phyloP scores from a whole-genome alignment of 2,329 filamentous ascomycete species.

The Ambrosiella beaveri region DNA sequence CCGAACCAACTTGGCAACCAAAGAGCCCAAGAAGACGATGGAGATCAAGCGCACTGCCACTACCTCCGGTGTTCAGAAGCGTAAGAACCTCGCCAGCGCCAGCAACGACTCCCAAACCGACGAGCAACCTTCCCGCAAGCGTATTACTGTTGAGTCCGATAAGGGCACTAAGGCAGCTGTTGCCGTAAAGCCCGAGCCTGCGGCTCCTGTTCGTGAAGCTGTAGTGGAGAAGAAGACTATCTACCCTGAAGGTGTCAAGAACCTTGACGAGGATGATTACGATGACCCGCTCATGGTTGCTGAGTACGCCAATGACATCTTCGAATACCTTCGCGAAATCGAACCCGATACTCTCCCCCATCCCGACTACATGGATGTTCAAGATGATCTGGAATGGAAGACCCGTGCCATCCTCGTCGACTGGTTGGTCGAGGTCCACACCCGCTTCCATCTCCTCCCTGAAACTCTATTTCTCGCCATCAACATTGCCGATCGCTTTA shows the following conservation, averaged over 20 bases:
- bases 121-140: slow-evolving; percentile 43
- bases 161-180: slow-evolving; percentile 21
- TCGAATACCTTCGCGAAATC: slow-evolving; percentile 81
- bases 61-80: slow-evolving; percentile 58
- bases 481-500: slow-evolving; percentile 96
- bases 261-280: slow-evolving; percentile 72
- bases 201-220: slow-evolving; percentile 14
- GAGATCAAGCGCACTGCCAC: slow-evolving; percentile 58
- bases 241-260: slow-evolving; percentile 27
- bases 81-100: slow-evolving; percentile 36
- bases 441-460: slow-evolving; percentile 82
- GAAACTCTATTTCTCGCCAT: slow-evolving; percentile 93
- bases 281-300: slow-evolving; percentile 96
- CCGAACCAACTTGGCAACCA: slow-evolving; percentile 45
- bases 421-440: slow-evolving; percentile 97
- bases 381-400: slow-evolving; percentile 94
- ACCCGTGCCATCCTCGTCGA: slow-evolving; percentile 93
- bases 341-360: slow-evolving; percentile 70
- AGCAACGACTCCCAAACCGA: slow-evolving; percentile 7
- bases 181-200: slow-evolving; percentile 13
- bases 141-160: slow-evolving; percentile 28
- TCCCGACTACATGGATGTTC: slow-evolving; percentile 85
- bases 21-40: slow-evolving; percentile 47
- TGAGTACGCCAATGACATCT: slow-evolving; percentile 93
- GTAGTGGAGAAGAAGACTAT: slow-evolving; percentile 17